These are phyloP conservation scores for Chlorella sp. DNA, from an alignment of 139 green algal species.

Conservation along the genomic window DNA sequence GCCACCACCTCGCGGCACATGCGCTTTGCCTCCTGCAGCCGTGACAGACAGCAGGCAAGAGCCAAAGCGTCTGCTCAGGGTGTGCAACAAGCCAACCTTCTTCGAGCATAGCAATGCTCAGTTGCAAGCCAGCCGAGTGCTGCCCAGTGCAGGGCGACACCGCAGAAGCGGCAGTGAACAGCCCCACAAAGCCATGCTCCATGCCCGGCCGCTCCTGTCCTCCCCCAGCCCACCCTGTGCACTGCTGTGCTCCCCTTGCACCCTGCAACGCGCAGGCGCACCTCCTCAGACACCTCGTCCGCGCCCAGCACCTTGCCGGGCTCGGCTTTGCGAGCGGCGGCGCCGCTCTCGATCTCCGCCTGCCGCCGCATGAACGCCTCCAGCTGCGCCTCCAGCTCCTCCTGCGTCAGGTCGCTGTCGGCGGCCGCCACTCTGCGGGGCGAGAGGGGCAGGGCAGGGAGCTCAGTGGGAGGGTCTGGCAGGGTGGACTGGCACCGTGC, in stretches of 20 bases:
- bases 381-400: slow-evolving; percentile 82
- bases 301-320: slow-evolving; percentile 56
- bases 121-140: too few species aligned
- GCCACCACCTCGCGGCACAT: slow-evolving; percentile 80
- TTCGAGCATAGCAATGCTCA: too few species aligned
- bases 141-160: too few species aligned
- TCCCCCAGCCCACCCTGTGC: neutral
- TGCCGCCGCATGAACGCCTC: slow-evolving; percentile 89
- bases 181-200: too few species aligned
- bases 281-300: slow-evolving; percentile 67
- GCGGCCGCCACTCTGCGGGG: slow-evolving; percentile 2
- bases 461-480: neutral
- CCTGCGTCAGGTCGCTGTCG: slow-evolving; percentile 45
- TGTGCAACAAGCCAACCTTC: too few species aligned
- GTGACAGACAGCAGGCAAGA: neutral
- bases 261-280: neutral
- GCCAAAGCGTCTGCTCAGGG: too few species aligned
- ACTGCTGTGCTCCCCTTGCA: neutral
- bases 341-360: slow-evolving; percentile 83
- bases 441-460: too few species aligned
- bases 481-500: neutral
- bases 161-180: too few species aligned
- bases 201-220: too few species aligned
- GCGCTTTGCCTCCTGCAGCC: slow-evolving; percentile 57
- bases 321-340: slow-evolving; percentile 18